Evolutionary conservation across 768 basidiomycete species (phyloP).

Genomic region (Suillus subluteus): DNA sequence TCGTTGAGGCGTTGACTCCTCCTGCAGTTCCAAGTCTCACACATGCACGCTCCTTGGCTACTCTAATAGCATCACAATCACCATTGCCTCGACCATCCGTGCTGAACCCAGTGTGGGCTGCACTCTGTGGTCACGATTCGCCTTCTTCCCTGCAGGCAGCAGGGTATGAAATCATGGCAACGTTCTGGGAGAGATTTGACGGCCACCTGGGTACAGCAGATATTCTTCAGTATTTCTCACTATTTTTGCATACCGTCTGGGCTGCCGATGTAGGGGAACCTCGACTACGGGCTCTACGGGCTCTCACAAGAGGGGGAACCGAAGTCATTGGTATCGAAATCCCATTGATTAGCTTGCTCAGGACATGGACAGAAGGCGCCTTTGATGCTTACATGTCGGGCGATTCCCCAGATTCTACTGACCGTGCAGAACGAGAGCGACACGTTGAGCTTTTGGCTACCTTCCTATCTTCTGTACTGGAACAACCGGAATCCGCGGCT

Average conservation of each 20-base stretch:
- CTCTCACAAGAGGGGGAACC: conserved; percentile 61
- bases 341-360: conserved; percentile 55
- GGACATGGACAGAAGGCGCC: conserved; percentile 67
- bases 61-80: conserved; percentile 50
- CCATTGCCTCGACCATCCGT: conserved; percentile 56
- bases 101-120: conserved; percentile 63
- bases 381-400: conserved; percentile 52
- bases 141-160: conserved; percentile 63
- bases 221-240: conserved; percentile 62
- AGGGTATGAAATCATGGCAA: conserved; percentile 72
- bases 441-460: conserved; percentile 62
- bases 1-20: conserved; percentile 49
- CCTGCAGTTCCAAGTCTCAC: conserved; percentile 67
- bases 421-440: conserved; percentile 62
- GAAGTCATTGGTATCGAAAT: conserved; percentile 70
- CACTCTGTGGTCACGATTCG: conserved; percentile 57
- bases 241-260: conserved; percentile 63
- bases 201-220: conserved; percentile 55
- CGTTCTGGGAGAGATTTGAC: conserved; percentile 68
- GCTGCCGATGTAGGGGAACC: conserved; percentile 71
- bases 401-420: conserved; percentile 40
- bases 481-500: conserved; percentile 55
- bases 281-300: conserved; percentile 66
- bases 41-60: conserved; percentile 65
- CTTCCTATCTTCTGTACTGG: conserved; percentile 57